Conservation (phyloP, 1,139 yeast species). For the Yamadazyma friedrichii region DNA sequence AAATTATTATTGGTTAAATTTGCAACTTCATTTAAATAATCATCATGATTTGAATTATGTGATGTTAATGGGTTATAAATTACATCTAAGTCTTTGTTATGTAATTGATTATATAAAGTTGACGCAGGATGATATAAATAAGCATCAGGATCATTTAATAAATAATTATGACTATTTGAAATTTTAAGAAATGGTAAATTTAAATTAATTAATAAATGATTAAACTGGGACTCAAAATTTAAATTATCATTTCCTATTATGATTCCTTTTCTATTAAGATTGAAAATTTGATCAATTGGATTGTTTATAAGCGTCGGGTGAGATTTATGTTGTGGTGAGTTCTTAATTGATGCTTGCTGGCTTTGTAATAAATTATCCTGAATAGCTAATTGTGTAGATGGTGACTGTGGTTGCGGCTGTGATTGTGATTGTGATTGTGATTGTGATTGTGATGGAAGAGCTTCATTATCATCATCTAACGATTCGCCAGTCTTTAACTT, state of each 20-base stretch:
- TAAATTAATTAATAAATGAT: constrained; percentile 44
- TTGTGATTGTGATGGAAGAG: not conserved
- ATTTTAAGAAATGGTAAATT: constrained; percentile 47
- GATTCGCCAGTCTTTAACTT: constrained; percentile 13
- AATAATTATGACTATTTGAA: constrained; percentile 45
- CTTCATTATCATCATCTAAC: constrained; percentile 3
- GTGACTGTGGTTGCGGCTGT: not conserved
- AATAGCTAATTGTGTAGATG: no score
- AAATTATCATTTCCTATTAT: constrained; percentile 50
- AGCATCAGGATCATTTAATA: constrained; percentile 45
- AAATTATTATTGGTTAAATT: constrained; percentile 23
- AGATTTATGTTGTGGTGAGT: constrained; percentile 8
- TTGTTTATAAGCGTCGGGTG: constrained; percentile 28
- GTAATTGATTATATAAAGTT: constrained; percentile 37
- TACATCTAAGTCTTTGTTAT: constrained; percentile 41
- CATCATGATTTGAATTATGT: constrained; percentile 20
- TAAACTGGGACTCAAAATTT: constrained; percentile 49
- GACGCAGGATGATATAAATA: constrained; percentile 45
- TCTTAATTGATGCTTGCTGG: not conserved
- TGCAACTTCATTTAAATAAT: constrained; percentile 18
- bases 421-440: not conserved
- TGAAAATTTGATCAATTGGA: constrained; percentile 50
- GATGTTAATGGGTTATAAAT: constrained; percentile 47
- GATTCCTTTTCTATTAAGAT: constrained; percentile 44
- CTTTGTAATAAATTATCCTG: no score